Base-by-base conservation (phyloP, 345 rosid species). In the Populus tremula region DNA sequence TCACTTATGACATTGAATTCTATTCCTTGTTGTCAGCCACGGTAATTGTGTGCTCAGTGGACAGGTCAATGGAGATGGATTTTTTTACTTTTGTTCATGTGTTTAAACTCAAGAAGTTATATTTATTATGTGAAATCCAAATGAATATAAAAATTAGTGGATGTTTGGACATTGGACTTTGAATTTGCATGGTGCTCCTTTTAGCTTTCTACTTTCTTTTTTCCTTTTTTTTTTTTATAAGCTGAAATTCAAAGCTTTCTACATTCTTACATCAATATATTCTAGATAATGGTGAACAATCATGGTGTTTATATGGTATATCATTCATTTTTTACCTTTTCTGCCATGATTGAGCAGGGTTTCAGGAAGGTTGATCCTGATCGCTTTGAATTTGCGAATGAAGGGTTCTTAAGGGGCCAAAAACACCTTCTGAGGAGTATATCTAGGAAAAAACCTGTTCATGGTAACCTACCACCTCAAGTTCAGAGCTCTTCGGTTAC, bases 301-400 rank as follows among this genome's bases (percentile, higher is more conserved):
- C 61, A 56, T 54, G 17, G 23, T 70, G 38, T 33, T 64, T 64
- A 5, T 5, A 23, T 69, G 56, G n/a, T 29, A 25, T n/a, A n/a
- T 56, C 68, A 61, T 36, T 25, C 50, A 8, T 38, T 33, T 33
- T 53, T 67, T 64, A 25, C 20, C 25, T 6, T 72, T 16, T 8
- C 13, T 35, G 16, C 67, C n/a, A 25, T 65, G 36, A 36, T 62
- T 73, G 68, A 49, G n/a, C 91, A 96, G 99, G 99, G 99, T 61
- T 96, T 96, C 76, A 84, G 95, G 59, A 96, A 96, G 84, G 94
- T 96, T 85, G 98, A 93, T 80, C 97, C 96, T 1, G 98, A 95
- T 80, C 88, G 91, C 70, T 93, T 91, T 94, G 98, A 95, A 81
- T 95, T 95, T 82, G 97, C 98, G 0, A 95, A 93, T 76, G 99